phyloP scores from a whole-genome alignment of 164 flowering plant genomes.

The Dillenia suffruticosa region DNA sequence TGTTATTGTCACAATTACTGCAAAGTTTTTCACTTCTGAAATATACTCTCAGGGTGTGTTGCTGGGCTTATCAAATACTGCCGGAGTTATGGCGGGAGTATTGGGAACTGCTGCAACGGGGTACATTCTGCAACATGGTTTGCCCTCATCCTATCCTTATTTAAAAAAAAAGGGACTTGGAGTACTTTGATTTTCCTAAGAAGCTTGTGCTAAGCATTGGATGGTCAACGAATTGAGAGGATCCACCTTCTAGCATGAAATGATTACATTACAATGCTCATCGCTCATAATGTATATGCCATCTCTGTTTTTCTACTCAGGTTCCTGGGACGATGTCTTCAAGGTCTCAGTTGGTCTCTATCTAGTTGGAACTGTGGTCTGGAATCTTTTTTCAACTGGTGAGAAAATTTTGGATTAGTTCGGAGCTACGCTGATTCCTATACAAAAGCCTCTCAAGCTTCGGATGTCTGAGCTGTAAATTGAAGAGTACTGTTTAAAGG shows the following conservation, averaged over 20 bases:
- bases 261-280: too few relatives aligned
- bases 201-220: too few relatives aligned
- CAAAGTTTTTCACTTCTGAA: background rate
- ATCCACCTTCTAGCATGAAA: too few relatives aligned
- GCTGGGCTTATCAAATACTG: constrained; percentile 92
- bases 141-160: constrained; percentile 19
- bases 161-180: too few relatives aligned
- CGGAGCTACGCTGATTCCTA: too few relatives aligned
- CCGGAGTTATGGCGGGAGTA: constrained; percentile 95
- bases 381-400: constrained; percentile 95
- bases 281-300: too few relatives aligned
- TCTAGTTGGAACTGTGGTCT: constrained; percentile 87
- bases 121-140: constrained; percentile 94
- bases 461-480: too few relatives aligned
- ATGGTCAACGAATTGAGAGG: too few relatives aligned
- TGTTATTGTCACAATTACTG: background rate
- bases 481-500: too few relatives aligned
- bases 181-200: too few relatives aligned
- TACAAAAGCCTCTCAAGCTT: too few relatives aligned
- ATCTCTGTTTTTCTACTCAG: constrained; percentile 28
- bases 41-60: constrained; percentile 64
- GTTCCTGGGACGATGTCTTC: constrained; percentile 98
- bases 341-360: constrained; percentile 89
- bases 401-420: constrained; percentile 73
- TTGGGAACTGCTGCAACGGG: constrained; percentile 96